Evolutionary conservation across 2,329 filamentous ascomycete genomes (phyloP), one percentile per base, ranked within the genome.

Genomic region (Lithohypha guttulata): DNA sequence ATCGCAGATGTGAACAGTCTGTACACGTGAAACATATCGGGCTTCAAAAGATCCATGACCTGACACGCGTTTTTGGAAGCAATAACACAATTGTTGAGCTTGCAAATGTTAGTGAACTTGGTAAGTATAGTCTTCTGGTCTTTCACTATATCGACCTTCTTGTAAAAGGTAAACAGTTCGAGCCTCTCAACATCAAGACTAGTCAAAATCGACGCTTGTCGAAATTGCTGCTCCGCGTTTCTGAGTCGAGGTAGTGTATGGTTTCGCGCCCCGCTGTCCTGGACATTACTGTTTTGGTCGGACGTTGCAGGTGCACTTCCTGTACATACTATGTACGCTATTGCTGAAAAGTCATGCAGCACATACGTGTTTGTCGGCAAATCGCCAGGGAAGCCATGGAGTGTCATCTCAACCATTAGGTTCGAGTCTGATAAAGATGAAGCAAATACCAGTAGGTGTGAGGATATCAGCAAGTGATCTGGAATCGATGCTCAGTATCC

Each of bases 91-190:
- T 44, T 41, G 21, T 52, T 52, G 27, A 43, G 44, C 13, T 48
- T 46, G 21, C 50, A 42, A 7, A 52, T 44, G 30, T 42, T 40
- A 27, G 46, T 48, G 31, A 52, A 50, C 28, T 48, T 49, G 26
- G 32, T 46, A 20, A 51, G 33, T n/a, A 52, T 29, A 8, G 46
- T 40, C 34, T 46, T 48, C 30, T 50, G 48, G 18, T 52, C 50
- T 27, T 44, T 49, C 27, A 49, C 39, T 22, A 52, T 47, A 19
- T 52, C 50, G 18, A 49, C 43, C 31, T 49, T 52, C 28, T 51
- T 52, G 39, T 52, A 52, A 33, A 52, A 52, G 14, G 50, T 52
- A 28, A 48, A 51, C 11, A 52, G 42, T 34, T 52, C 47, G 18
- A 41, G 42, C 28, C 40, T 37, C 14, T 47, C 46, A 11, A 38